phyloP scores from a whole-genome alignment of 1,284 basidiomycete genomes.

The Ceratobasidium sp. region DNA sequence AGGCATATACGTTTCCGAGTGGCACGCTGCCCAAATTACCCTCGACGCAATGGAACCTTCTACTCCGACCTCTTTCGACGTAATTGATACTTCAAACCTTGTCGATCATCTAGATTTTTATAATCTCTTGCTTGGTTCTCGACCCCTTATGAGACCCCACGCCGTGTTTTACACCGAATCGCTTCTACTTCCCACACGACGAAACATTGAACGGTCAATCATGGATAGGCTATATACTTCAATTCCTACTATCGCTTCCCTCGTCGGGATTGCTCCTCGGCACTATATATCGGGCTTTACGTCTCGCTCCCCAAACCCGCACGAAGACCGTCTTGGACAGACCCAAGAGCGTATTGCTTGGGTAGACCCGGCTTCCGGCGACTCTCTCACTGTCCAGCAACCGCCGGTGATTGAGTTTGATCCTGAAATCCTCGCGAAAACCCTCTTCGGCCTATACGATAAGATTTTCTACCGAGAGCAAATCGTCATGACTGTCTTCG shows the following conservation, averaged over 20 bases:
- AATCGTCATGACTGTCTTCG: background rate
- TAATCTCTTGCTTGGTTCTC: background rate
- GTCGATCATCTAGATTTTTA: constrained; percentile 26
- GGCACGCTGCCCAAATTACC: constrained; percentile 6
- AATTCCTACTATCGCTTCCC: background rate
- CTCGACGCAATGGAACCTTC: constrained; percentile 42
- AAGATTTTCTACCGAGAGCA: background rate
- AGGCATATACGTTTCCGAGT: background rate
- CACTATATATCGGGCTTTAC: background rate
- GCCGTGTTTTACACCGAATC: constrained; percentile 6
- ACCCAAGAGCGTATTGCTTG: background rate
- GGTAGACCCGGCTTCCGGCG: background rate
- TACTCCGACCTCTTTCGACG: constrained; percentile 6
- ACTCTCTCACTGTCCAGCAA: background rate
- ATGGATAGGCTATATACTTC: background rate
- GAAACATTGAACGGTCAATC: background rate
- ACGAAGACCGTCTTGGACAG: background rate
- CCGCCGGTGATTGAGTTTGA: background rate
- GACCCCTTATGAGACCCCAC: background rate
- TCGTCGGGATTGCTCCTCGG: constrained; percentile 18
- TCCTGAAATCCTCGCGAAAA: background rate
- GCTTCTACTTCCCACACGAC: background rate
- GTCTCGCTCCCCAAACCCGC: background rate
- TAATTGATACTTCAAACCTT: constrained; percentile 40
- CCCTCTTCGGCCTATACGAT: background rate